Conservation (phyloP, 2,329 filamentous ascomycete species). For the Meredithiella fracta region DNA sequence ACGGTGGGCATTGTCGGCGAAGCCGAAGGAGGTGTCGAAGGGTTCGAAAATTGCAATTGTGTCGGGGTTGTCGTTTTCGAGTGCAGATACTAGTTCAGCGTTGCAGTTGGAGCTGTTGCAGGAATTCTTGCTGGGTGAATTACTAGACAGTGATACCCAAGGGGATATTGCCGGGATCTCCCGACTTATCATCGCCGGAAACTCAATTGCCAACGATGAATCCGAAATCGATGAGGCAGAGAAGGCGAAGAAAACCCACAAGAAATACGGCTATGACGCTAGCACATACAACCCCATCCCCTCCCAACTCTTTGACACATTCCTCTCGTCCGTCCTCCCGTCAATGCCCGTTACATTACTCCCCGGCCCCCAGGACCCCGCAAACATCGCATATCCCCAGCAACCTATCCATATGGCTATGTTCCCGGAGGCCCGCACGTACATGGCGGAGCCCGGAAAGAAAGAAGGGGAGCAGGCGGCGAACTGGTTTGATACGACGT, state of each 20-base stretch:
- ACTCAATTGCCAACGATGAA: conserved; percentile 56
- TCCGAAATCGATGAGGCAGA: conserved; percentile 24
- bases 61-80: conserved; percentile 73
- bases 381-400: conserved; percentile 78
- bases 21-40: conserved; percentile 19
- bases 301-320: conserved; percentile 66
- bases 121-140: conserved; percentile 79
- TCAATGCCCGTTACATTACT: conserved; percentile 78
- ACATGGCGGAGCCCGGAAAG: conserved; percentile 31
- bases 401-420: conserved; percentile 87
- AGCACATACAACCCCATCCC: conserved; percentile 75
- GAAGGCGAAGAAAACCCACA: conserved; percentile 26
- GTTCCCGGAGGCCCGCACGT: conserved; percentile 62
- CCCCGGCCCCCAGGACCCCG: conserved; percentile 69
- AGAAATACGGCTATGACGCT: conserved; percentile 91
- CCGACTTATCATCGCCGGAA: conserved; percentile 78
- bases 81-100: conserved; percentile 52
- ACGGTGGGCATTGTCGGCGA: conserved; percentile 56
- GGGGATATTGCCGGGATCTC: conserved; percentile 50
- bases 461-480: conserved; percentile 23
- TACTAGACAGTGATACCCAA: conserved; percentile 44
- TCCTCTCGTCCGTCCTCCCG: conserved; percentile 65
- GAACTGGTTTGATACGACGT: conserved; percentile 74
- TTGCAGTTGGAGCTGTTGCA: conserved; percentile 61
- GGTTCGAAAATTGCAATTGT: conserved; percentile 45